Evolutionary conservation across 2,329 filamentous ascomycete species (phyloP).

Genomic region (Nemania abortiva): DNA sequence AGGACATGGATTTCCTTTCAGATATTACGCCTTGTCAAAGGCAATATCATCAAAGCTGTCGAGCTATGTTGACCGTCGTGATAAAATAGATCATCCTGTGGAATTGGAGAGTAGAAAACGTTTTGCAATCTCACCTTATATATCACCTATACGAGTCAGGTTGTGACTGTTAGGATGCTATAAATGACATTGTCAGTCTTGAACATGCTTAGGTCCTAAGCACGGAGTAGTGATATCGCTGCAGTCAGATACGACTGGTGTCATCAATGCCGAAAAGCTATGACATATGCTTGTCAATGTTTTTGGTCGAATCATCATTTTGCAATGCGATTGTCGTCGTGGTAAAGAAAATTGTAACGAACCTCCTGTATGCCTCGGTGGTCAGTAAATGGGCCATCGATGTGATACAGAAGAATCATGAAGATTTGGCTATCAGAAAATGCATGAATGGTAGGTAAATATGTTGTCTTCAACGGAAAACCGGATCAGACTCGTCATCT

Average conservation of each 20-base stretch:
- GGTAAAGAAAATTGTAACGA: slow-evolving; percentile 27
- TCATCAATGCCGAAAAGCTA: slow-evolving; percentile 73
- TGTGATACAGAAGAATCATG: background rate
- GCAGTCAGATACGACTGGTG: slow-evolving; percentile 60
- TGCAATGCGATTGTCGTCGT: slow-evolving; percentile 45
- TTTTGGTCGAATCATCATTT: slow-evolving; percentile 84
- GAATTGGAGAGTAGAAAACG: slow-evolving; percentile 36
- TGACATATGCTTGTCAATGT: slow-evolving; percentile 98
- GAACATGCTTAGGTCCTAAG: slow-evolving; percentile 12
- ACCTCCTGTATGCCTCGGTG: slow-evolving; percentile 24
- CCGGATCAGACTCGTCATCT: slow-evolving; percentile 76
- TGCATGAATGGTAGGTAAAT: slow-evolving; percentile 71
- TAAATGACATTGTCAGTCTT: slow-evolving; percentile 49
- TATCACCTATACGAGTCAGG: background rate
- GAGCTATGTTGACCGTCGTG: slow-evolving; percentile 91
- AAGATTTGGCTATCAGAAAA: slow-evolving; percentile 45
- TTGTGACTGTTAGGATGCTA: slow-evolving; percentile 17
- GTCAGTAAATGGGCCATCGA: slow-evolving; percentile 32
- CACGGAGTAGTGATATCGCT: slow-evolving; percentile 39
- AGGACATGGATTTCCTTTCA: slow-evolving; percentile 39
- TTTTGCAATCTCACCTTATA: slow-evolving; percentile 38
- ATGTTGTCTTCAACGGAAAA: slow-evolving; percentile 71
- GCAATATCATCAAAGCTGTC: slow-evolving; percentile 81
- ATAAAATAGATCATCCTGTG: slow-evolving; percentile 79
- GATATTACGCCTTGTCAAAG: slow-evolving; percentile 75